These are phyloP conservation scores for Clonostachys chloroleuca DNA, from an alignment of 2,329 filamentous ascomycete species.

Conservation along the genomic window DNA sequence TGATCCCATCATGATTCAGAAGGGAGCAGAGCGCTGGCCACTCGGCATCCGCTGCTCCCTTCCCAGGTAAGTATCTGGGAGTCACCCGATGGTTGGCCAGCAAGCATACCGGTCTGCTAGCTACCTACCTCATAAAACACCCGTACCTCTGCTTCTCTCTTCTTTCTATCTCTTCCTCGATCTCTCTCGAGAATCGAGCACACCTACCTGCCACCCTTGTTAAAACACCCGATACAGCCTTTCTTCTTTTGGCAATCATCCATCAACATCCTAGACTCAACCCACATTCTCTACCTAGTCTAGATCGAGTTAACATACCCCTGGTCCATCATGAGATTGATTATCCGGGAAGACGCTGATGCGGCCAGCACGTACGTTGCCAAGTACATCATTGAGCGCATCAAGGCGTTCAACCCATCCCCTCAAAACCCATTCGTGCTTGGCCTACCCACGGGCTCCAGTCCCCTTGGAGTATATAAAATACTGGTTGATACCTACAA, in stretches of 20 bases:
- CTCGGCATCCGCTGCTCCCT: too few relatives aligned
- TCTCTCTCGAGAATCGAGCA: conserved; percentile 4
- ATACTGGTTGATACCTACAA: conserved; percentile 69
- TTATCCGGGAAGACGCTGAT: conserved; percentile 70
- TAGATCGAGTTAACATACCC: not conserved
- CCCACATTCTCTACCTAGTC: conserved; percentile 10
- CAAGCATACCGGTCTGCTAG: not conserved
- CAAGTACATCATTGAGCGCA: conserved; percentile 78
- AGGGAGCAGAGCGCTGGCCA: too few relatives aligned
- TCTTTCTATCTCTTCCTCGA: conserved; percentile 3
- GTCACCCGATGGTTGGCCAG: too few relatives aligned
- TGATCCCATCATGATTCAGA: too few relatives aligned
- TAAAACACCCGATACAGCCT: not conserved
- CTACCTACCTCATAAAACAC: not conserved
- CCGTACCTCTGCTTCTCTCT: not conserved
- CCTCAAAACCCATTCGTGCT: conserved; percentile 73
- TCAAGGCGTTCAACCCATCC: conserved; percentile 72
- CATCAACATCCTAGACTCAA: not conserved
- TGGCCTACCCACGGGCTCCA: conserved; percentile 79
- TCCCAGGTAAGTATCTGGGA: too few relatives aligned
- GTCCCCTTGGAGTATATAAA: conserved; percentile 73
- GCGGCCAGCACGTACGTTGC: conserved; percentile 72
- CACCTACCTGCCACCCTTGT: not conserved
- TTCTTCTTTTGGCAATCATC: not conserved
- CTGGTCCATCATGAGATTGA: conserved; percentile 64